Percentiles rank a stretch among this genome's conserved stretches.
Conservation (phyloP, 495 filamentous ascomycete species). For the Hypoxylon subgilvum region DNA sequence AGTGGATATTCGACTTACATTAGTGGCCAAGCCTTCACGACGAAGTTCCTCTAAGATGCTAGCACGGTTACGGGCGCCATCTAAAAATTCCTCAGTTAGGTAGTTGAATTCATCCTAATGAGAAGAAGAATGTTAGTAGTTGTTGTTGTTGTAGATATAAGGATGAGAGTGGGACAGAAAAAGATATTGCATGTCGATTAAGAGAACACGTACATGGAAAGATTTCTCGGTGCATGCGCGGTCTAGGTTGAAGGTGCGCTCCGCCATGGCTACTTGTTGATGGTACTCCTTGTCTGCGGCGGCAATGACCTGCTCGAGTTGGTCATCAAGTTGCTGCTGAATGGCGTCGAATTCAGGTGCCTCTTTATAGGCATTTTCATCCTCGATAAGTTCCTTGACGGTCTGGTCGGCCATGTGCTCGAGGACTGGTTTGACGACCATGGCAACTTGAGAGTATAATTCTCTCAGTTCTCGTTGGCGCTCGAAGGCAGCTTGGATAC, state of each 20-base stretch:
- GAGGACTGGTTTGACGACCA: slow-evolving; percentile 49
- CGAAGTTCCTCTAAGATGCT: slow-evolving; percentile 46
- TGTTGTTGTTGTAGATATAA: slow-evolving; percentile 6
- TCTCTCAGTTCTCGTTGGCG: slow-evolving; percentile 51
- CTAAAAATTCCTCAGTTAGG: slow-evolving; percentile 43
- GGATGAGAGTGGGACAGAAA: slow-evolving; percentile 1
- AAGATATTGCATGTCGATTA: not conserved
- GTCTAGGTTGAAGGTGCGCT: slow-evolving; percentile 20
- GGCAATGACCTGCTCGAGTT: slow-evolving; percentile 32
- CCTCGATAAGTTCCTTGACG: slow-evolving; percentile 44
- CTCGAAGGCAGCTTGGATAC: slow-evolving; percentile 54
- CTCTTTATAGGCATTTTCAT: slow-evolving; percentile 42
- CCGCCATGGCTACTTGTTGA: slow-evolving; percentile 18
- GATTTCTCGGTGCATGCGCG: slow-evolving; percentile 12
- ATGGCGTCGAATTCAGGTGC: slow-evolving; percentile 40
- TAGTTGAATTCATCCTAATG: slow-evolving; percentile 39
- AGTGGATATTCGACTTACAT: slow-evolving; percentile 45
- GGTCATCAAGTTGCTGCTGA: slow-evolving; percentile 41
- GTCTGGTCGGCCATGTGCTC: slow-evolving; percentile 51
- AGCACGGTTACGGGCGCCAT: slow-evolving; percentile 44
- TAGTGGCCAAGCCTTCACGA: slow-evolving; percentile 43
- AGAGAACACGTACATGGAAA: slow-evolving; percentile 30
- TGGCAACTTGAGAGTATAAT: slow-evolving; percentile 45
- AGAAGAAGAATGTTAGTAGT: slow-evolving; percentile 12
- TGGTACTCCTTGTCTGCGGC: slow-evolving; percentile 23